A percentile compares a stretch with the other conserved stretches of the same genome.
Evolutionary conservation across 768 basidiomycete genomes (phyloP).

Genomic region (Serendipita indica): DNA sequence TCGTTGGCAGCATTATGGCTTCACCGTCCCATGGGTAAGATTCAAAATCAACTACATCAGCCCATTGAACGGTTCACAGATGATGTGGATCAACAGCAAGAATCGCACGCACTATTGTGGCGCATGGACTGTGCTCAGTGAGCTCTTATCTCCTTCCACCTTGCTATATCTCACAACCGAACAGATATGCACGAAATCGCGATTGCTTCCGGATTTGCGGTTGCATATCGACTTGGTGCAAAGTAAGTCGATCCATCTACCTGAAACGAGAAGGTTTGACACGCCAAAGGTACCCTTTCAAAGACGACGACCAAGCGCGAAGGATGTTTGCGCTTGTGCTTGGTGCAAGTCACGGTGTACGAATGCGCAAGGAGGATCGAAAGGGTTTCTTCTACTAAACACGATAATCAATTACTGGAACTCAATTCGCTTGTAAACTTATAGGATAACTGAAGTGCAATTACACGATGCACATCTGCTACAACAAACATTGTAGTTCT

Average conservation of each 20-base stretch:
- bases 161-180: background rate
- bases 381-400: constrained; percentile 6
- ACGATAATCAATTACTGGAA: no score
- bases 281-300: constrained; percentile 21
- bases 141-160: background rate
- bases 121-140: constrained; percentile 27
- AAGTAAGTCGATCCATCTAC: constrained; percentile 10
- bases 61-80: no score
- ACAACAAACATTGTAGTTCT: no score
- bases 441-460: no score
- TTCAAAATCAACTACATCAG: background rate
- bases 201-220: constrained; percentile 27
- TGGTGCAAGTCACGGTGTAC: constrained; percentile 2
- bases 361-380: constrained; percentile 5
- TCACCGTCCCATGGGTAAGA: constrained; percentile 24
- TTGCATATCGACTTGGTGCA: constrained; percentile 28
- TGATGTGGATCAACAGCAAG: constrained; percentile 26
- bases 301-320: constrained; percentile 18
- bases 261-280: background rate
- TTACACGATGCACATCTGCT: no score
- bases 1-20: constrained; percentile 32
- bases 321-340: constrained; percentile 11
- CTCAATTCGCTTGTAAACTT: no score
- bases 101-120: constrained; percentile 26
- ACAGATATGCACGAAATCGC: constrained; percentile 27